These are phyloP conservation scores for Exserohilum rostratum DNA, from an alignment of 2,329 filamentous ascomycete genomes.

Conservation along the genomic window DNA sequence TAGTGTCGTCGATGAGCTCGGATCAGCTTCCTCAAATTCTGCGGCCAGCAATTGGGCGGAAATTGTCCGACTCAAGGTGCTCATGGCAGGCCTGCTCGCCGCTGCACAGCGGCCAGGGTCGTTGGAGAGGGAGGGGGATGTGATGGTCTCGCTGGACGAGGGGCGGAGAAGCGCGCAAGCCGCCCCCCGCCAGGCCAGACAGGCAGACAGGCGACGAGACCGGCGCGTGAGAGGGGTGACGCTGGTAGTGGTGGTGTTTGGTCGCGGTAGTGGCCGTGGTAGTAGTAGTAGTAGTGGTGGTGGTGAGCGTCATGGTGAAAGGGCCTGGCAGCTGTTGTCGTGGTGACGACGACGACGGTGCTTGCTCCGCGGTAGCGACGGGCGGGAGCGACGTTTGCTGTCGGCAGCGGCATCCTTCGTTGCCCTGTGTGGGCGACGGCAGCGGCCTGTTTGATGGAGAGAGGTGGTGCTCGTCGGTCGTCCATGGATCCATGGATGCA, in stretches of 20 bases:
- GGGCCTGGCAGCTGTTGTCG: too few relatives aligned
- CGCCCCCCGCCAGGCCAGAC: background rate
- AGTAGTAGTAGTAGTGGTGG: too few relatives aligned
- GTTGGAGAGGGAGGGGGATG: background rate
- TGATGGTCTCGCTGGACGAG: background rate
- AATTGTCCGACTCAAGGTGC: slow-evolving; percentile 32
- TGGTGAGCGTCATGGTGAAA: too few relatives aligned
- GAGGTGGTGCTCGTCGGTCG: slow-evolving; percentile 18
- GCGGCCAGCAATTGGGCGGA: slow-evolving; percentile 29
- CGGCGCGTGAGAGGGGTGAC: background rate
- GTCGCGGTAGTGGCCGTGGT: too few relatives aligned
- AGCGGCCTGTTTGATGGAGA: slow-evolving; percentile 21
- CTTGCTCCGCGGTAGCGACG: background rate
- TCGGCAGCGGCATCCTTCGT: slow-evolving; percentile 24
- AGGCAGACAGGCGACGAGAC: background rate
- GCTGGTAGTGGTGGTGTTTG: too few relatives aligned
- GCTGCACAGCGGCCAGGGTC: slow-evolving; percentile 1
- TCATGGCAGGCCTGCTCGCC: slow-evolving; percentile 15
- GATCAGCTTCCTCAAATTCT: slow-evolving; percentile 24
- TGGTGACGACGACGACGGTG: too few relatives aligned
- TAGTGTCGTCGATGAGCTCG: slow-evolving; percentile 19
- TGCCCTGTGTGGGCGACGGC: slow-evolving; percentile 5
- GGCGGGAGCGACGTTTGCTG: slow-evolving; percentile 32
- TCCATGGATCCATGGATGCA: too few relatives aligned
- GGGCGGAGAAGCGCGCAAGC: slow-evolving; percentile 31